phyloP scores from a whole-genome alignment of 345 rosid genomes.

The Populus pruinosa region DNA sequence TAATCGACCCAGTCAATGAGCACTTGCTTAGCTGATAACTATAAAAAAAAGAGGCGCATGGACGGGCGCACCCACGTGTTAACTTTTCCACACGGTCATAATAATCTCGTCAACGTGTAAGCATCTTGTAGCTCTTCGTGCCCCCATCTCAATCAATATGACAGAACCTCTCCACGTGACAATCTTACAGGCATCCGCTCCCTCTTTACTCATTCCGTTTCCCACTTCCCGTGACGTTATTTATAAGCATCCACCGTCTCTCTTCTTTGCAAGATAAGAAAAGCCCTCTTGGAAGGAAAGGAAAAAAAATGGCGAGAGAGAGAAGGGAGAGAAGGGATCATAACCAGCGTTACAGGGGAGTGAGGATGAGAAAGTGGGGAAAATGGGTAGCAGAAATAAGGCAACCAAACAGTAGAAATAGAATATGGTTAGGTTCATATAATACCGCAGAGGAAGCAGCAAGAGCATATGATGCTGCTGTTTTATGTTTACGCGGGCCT shows the following conservation, averaged over 20 bases:
- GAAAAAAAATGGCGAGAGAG: conserved; percentile 16
- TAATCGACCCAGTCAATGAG: background rate
- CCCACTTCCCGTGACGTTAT: background rate
- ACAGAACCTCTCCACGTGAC: background rate
- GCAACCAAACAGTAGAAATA: conserved; percentile 47
- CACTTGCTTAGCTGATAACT: background rate
- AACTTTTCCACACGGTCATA: background rate
- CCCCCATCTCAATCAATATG: background rate
- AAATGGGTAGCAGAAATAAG: conserved; percentile 75
- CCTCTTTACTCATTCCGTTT: background rate
- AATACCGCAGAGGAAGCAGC: conserved; percentile 58
- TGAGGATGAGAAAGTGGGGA: conserved; percentile 77
- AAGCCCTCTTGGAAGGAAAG: background rate
- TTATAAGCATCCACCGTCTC: background rate
- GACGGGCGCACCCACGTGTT: background rate
- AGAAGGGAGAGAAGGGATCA: conserved; percentile 5
- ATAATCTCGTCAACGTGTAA: background rate
- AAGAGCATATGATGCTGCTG: conserved; percentile 65
- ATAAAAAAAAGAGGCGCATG: background rate
- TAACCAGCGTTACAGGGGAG: conserved; percentile 42
- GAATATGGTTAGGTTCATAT: conserved; percentile 70
- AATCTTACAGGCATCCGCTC: background rate
- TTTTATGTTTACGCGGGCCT: conserved; percentile 48
- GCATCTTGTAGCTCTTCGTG: background rate
- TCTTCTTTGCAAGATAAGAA: background rate